These are phyloP conservation scores for Aspergillus ibericus DNA, from an alignment of 2,329 filamentous ascomycete genomes.

Conservation along the genomic window DNA sequence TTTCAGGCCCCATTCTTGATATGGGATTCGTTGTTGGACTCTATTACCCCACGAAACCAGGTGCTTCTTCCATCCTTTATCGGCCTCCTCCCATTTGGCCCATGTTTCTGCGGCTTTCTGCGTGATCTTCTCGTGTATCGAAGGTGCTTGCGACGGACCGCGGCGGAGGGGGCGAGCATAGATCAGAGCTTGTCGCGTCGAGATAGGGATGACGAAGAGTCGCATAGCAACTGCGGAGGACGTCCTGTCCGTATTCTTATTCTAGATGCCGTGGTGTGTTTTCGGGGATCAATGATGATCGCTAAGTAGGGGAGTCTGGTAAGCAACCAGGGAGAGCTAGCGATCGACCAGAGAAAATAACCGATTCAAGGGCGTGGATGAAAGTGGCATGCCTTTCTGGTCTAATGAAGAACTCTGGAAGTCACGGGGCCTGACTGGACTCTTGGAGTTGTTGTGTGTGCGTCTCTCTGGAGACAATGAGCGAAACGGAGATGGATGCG, in stretches of 20 bases:
- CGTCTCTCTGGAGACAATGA: not conserved
- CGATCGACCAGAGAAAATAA: conserved; percentile 21
- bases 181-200: conserved; percentile 83
- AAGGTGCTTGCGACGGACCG: conserved; percentile 54
- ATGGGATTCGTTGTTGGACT: conserved; percentile 82
- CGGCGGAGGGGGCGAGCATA: conserved; percentile 78
- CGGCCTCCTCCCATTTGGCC: conserved; percentile 82
- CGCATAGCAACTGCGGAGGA: conserved; percentile 63
- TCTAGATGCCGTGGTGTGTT: not conserved
- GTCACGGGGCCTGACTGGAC: not conserved
- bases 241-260: not conserved
- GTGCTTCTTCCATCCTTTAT: conserved; percentile 82
- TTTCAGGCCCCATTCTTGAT: conserved; percentile 97
- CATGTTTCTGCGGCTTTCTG: conserved; percentile 73
- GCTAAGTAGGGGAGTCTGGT: conserved; percentile 4
- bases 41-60: conserved; percentile 85
- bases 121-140: conserved; percentile 68
- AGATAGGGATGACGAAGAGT: conserved; percentile 89
- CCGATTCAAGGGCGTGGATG: conserved; percentile 17
- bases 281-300: conserved; percentile 4
- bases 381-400: conserved; percentile 25
- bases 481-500: not conserved
- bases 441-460: not conserved
- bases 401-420: not conserved
- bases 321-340: conserved; percentile 18